Base-by-base conservation (phyloP, 2,329 filamentous ascomycete genomes). In the Fusarium pseudonygamai region DNA sequence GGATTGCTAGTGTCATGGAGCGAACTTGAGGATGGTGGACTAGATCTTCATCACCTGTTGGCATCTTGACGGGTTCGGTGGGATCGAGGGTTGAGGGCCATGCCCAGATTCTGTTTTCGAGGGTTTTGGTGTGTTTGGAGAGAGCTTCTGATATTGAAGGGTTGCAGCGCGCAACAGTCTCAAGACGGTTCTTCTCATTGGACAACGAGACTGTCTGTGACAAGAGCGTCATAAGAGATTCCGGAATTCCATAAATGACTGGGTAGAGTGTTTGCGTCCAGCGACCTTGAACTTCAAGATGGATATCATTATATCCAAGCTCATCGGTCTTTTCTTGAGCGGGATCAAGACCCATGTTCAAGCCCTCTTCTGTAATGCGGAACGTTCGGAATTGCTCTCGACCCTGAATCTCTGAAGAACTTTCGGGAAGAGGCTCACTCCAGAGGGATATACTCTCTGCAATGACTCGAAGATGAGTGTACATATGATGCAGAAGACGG, bases 401-500 rank as follows among this genome's bases (percentile, higher is more conserved):
- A 5, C 58, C n/a, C 28, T 73, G 55, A 0, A 47, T 32, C 4
- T 67, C 71, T 2, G 42, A 16, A n/a, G 50, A 11, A 12, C 37
- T 50, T 20, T 65, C 67, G 0, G 64, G 13, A 0, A 60, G 28
- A 5, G 63, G 22, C 0, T 75, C 75, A 10, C 55, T 62, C n/a
- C 66, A 67, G 0, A 77, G 47, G 0, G 78, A 75, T 30, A 79
- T 78, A 42, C 84, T 86, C 71, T 87, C 85, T n/a, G 83, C 78
- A 24, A 86, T 82, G 0, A 87, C 80, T 0, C 85, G 82, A 11
- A 85, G 77, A 56, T 83, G 85, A 0, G 82, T 83, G 65, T 87
- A 87, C 75, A 84, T 85, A 64, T 86, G 84, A 64, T 87, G 85
- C 0, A 87, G 73, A 1, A 86, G 71, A 5, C 85, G 82, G 2